Evolutionary conservation across 108 stramenopile species (phyloP), one percentile per base, ranked within the genome.

Genomic region (Parietichytrium sp.): DNA sequence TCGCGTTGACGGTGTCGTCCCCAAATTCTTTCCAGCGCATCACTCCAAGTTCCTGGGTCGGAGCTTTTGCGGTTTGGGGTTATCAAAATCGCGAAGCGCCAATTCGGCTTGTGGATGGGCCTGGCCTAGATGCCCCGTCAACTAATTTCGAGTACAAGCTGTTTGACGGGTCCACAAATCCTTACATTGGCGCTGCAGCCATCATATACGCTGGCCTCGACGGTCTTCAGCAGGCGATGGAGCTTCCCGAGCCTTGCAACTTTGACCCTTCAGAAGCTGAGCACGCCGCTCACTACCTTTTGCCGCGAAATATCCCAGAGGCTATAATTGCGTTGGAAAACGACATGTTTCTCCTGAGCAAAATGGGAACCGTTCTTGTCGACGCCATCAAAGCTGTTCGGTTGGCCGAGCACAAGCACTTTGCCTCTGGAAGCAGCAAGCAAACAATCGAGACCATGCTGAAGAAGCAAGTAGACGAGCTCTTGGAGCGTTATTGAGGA

Each of bases 181-280:
- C 61, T 45, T 72, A 72, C 20, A 8, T 72, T n/a, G 61, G 38
- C 6, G n/a, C 45, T n/a, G 61, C 61, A 27, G 61, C 38, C 33
- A 7, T 72, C 42, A 45, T 72, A 6, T 72, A 72, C 20, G 61
- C 61, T 12, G 61, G 61, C 33, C 33, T 72, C 1, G 61, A 72
- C 13, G 61, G 61, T n/a, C 13, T 72, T n/a, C 6, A 10, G 6
- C 20, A n/a, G 36, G 20, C 20, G 10, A 1, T 6, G 10, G 6
- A 72, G 3, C 61, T 72, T 27, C 61, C 61, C 15, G 16, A 33
- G 20, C 61, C 61, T 10, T 2, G 61, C 33, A 33, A 72, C 13
- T 16, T 7, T 10, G 18, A 18, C 49, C 49, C 49, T 16, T 50
- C 49, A 16, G 18, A 50, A 50, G 49, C 16, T n/a, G 49, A 50